A percentile compares a stretch with the other conserved stretches of the same genome.
Evolutionary conservation across 805 yeast genomes (phyloP).

Genomic region (Kuraishia cidri): DNA sequence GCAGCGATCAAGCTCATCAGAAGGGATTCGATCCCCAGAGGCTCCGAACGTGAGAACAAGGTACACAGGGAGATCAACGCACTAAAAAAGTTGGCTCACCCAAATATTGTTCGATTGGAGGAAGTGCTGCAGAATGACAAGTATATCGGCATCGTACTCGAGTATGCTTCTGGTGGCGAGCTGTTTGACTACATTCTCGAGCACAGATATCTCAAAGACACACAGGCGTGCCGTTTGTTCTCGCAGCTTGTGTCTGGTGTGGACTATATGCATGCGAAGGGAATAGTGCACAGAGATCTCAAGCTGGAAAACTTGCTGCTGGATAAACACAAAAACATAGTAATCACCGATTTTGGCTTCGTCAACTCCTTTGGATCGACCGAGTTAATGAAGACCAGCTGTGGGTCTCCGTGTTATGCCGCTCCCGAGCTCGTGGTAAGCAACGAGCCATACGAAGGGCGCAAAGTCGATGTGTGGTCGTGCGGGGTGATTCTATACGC

Average conservation of each 20-base stretch:
- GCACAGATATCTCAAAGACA: constrained; percentile 80
- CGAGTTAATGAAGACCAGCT: constrained; percentile 87
- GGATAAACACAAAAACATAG: constrained; percentile 79
- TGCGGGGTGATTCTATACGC: constrained; percentile 94
- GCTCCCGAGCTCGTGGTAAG: constrained; percentile 95
- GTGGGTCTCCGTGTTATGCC: constrained; percentile 98
- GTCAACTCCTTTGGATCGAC: constrained; percentile 73
- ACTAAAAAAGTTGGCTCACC: constrained; percentile 77
- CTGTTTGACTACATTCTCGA: constrained; percentile 86
- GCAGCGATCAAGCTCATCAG: constrained; percentile 91
- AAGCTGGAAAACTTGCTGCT: constrained; percentile 67
- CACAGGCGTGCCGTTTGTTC: constrained; percentile 77
- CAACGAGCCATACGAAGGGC: constrained; percentile 80
- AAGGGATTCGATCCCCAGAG: constrained; percentile 80
- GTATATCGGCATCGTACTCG: constrained; percentile 92
- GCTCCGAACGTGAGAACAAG: constrained; percentile 79
- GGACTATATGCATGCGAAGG: constrained; percentile 77
- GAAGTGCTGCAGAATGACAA: constrained; percentile 92
- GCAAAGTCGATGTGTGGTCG: constrained; percentile 95
- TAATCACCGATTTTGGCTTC: constrained; percentile 90
- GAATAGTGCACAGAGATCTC: constrained; percentile 71
- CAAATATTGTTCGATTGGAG: constrained; percentile 85
- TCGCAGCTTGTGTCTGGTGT: constrained; percentile 94
- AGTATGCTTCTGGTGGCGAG: constrained; percentile 97
- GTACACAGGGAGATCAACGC: constrained; percentile 93